A percentile compares a stretch with the other conserved stretches of the same genome.
These are phyloP conservation scores for Fraxinus ornus DNA, from an alignment of 305 asterid genomes.

Conservation along the genomic window DNA sequence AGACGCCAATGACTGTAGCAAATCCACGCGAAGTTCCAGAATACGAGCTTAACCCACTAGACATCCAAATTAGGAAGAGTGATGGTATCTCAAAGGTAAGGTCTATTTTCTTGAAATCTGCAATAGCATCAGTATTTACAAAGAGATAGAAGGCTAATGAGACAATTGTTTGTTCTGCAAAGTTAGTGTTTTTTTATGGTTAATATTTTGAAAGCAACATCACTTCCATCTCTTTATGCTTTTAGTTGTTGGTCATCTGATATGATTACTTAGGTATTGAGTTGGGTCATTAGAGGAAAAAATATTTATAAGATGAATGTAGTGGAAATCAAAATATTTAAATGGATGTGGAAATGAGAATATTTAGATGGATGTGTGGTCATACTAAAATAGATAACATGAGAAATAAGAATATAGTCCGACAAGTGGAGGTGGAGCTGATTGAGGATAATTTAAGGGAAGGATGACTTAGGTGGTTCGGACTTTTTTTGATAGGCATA, in stretches of 20 bases:
- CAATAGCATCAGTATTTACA: neutral
- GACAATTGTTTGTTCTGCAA: neutral
- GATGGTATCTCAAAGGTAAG: constrained; percentile 93
- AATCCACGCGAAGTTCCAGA: constrained; percentile 98
- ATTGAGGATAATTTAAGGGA: neutral
- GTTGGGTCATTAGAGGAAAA: neutral
- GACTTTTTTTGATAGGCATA: neutral
- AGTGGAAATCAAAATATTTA: neutral
- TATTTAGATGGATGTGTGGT: neutral
- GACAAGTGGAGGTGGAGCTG: neutral
- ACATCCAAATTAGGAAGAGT: constrained; percentile 83
- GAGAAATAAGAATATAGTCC: neutral
- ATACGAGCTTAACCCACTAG: constrained; percentile 91
- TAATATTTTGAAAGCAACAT: neutral
- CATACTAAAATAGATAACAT: neutral
- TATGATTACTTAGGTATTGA: neutral
- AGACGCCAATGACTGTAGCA: constrained; percentile 92
- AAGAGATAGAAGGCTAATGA: neutral
- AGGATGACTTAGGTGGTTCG: neutral
- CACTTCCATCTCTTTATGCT: constrained; percentile 11
- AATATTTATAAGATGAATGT: neutral
- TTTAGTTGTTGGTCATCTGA: neutral
- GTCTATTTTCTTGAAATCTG: constrained; percentile 25
- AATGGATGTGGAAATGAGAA: neutral
- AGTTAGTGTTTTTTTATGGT: neutral